Base-by-base conservation (phyloP, 2,329 filamentous ascomycete species). In the Bretziella fagacearum region DNA sequence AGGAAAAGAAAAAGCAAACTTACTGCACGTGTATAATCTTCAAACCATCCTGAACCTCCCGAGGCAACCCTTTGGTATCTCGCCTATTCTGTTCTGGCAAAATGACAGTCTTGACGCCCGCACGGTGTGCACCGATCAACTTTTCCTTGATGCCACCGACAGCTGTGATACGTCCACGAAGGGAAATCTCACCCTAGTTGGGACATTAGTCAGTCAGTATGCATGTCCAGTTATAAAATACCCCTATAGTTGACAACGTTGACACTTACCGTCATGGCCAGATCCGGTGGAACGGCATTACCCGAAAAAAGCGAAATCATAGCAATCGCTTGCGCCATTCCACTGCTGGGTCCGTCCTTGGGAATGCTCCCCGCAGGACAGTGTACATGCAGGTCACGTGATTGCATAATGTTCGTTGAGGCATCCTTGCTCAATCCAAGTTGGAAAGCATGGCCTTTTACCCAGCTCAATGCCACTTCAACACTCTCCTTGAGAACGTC, bases 61-160 rank as follows among this genome's bases (percentile, higher is more conserved):
- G 71, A 0, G 91, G 91, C 47, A 96, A 68, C 63, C 96, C 89
- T 62, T 82, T 83, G 50, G 83, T 81, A 59, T 98, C 91, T 65
- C 96, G 96, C 53, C 79, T 74, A 61, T 98, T 98, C 55, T 84
- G 81, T 26, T 80, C 74, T 2, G 91, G 91, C 6, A 98, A 67
- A 51, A 98, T 62, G 6, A 98, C 89, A 26, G 84, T 89, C 71
- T 94, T 93, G 52, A 98, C 89, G 23, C 91, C 91, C 2, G 91
- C 91, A 47, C 89, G 74, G 58, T 93, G 69, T 6, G 91, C 91
- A 18, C 91, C 91, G 58, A 98, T 96, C 46, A 96, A 71, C 63
- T 98, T 98, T 74, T 98, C 89, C 65, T 96, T 95, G 66, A 98
- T 96, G 15, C 91, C 91, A 46, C 91, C 91, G 29, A 98, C 91